Evolutionary conservation across 768 basidiomycete species (phyloP), one percentile per base, ranked within the genome.

Genomic region (Leucocoprinus leucothites): DNA sequence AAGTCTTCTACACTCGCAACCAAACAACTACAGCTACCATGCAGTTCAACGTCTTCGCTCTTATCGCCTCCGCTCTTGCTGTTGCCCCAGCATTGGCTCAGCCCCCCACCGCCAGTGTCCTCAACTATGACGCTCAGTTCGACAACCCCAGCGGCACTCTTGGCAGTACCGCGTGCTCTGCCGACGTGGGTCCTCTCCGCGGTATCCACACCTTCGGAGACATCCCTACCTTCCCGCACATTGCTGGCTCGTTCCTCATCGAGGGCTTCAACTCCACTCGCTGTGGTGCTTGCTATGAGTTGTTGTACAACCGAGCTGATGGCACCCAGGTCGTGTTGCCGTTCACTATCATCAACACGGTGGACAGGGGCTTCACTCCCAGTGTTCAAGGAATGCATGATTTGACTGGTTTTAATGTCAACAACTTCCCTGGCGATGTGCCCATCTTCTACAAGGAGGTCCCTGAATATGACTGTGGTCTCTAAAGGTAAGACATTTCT

Each of bases 271-370:
- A 41, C 13, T 53, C 51, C 22, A 34, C 52, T 14, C 22, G 9
- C 25, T 58, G 57, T n/a, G 40, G 40, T 19, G 18, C 13, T 41
- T 41, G 40, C 40, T 41, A 19, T n/a, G 40, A 41, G 16, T 14
- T 41, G 40, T 38, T 44, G 21, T 53, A 26, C 18, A 38, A 28
- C 57, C 51, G 31, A 14, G 28, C 40, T 11, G 53, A 53, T 49
- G 57, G 57, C 18, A 14, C 18, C 9, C 31, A 47, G 19, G 26
- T 49, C 25, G 22, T 43, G 14, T n/a, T 48, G 16, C 53, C 53
- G n/a, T 53, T 58, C 47, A 58, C 57, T 4, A 35, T 53, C 11
- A 53, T 58, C 19, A 58, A 58, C n/a, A 26, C 18, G 7, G 52
- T 25, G 11, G 40, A 44, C 5, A 31, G 7, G 9, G 47, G 52